Evolutionary conservation across 257 asterid species (phyloP), one percentile per base, ranked within the genome.

Genomic region (Solanum clarkiae): DNA sequence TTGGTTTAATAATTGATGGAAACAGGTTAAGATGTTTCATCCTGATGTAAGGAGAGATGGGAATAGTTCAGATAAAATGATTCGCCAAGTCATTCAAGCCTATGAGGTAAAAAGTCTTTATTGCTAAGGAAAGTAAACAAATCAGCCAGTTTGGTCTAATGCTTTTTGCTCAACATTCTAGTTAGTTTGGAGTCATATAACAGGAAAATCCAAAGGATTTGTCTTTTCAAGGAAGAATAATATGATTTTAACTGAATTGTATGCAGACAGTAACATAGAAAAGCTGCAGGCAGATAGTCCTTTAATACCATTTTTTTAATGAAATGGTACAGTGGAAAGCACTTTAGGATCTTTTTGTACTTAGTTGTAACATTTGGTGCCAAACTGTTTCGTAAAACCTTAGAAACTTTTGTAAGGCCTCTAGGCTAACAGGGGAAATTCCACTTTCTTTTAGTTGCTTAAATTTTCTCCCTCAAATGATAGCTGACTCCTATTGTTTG

Each of bases 31-130:
- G 86, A 91, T 93, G 91, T 96, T 89, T 68, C 98, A 96, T 88
- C 98, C 98, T 55, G 99, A 96, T 90, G 96, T 93, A 51, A 88
- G 70, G 5, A 82, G 86, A 88, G 93, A 80, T 36, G 93, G 87
- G 70, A 86, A 84, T 84, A 87, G 81, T 75, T 93, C 98, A 60
- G 97, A 96, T 87, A 59, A 84, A 24, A 93, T 92, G 95, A 93
- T 94, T 86, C 94, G 98, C n/a, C 94, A 88, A 12, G 93, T 96
- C 47, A 94, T 96, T 90, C 91, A 86, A 92, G 98, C 99, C 57
- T 96, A 94, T 79, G 94, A 96, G 98, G 99, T 93, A 66, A 47
- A 57, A 55, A 16, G 26, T 77, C 16, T 10, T 42, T 63, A 15
- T 56, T 54, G 16, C 53, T 57, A 12, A 32, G 56, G 85, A 66